Evolutionary conservation across 2,329 filamentous ascomycete genomes (phyloP).

Genomic region (Leptoxyphium fumago): DNA sequence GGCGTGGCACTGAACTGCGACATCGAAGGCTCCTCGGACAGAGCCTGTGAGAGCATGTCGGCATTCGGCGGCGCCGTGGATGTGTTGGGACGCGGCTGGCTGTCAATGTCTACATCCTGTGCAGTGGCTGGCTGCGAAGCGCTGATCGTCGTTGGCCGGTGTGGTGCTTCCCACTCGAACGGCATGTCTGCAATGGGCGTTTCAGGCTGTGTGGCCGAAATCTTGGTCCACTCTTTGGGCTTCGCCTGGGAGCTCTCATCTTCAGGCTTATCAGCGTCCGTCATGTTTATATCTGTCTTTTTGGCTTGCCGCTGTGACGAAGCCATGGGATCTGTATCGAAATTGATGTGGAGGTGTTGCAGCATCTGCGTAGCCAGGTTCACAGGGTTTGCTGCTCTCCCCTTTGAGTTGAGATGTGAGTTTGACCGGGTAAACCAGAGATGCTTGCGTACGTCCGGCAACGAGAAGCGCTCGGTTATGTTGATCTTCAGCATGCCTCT

Average conservation of each 20-base stretch:
- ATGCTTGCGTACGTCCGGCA: conserved; percentile 74
- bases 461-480: conserved; percentile 59
- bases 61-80: conserved; percentile 27
- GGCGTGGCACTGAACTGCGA: conserved; percentile 72
- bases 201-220: conserved; percentile 79
- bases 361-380: conserved; percentile 90
- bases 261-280: conserved; percentile 49
- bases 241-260: conserved; percentile 12
- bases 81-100: conserved; percentile 18
- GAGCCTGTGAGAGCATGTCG: conserved; percentile 26
- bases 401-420: conserved; percentile 56
- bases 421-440: conserved; percentile 89
- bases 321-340: conserved; percentile 48
- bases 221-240: conserved; percentile 26
- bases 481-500: conserved; percentile 88
- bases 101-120: conserved; percentile 10
- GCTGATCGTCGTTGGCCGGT: conserved; percentile 34
- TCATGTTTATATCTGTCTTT: conserved; percentile 27
- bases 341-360: conserved; percentile 77
- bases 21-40: conserved; percentile 73
- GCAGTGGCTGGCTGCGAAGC: conserved; percentile 35
- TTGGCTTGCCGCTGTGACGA: conserved; percentile 28
- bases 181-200: conserved; percentile 61
- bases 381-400: conserved; percentile 63
- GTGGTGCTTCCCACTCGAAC: conserved; percentile 79